These are phyloP conservation scores for Leucosporidium creatinivorum DNA, from an alignment of 768 basidiomycete species.

Conservation along the genomic window DNA sequence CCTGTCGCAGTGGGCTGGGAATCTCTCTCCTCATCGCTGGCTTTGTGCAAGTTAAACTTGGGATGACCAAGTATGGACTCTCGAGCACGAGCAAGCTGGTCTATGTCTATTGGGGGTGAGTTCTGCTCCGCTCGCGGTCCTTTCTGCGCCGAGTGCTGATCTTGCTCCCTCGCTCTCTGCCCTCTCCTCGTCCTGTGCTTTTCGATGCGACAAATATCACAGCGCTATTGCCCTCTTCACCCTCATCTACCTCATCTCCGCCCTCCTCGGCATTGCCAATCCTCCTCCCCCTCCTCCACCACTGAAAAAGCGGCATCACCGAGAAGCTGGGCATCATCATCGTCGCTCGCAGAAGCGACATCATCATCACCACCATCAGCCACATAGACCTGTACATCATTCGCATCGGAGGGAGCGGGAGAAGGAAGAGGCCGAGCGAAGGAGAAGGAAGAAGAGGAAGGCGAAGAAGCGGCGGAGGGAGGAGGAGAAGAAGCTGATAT, in stretches of 20 bases:
- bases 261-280: not conserved
- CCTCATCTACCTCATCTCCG: not conserved
- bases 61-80: not conserved
- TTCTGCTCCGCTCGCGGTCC: too few species aligned
- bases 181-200: too few species aligned
- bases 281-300: not conserved
- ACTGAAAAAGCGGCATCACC: not conserved
- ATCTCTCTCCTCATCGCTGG: not conserved
- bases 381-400: not conserved
- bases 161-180: too few species aligned
- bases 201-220: not conserved
- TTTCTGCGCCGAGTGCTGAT: not conserved
- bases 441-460: not conserved
- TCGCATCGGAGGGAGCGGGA: not conserved
- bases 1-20: not conserved
- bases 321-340: not conserved
- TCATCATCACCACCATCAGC: not conserved
- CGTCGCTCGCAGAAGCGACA: not conserved
- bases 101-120: not conserved
- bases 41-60: not conserved
- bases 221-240: not conserved
- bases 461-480: not conserved
- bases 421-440: not conserved
- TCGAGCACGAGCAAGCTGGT: not conserved
- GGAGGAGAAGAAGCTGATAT: not conserved